Evolutionary conservation across 2,329 filamentous ascomycete species (phyloP), one percentile per base, ranked within the genome.

Genomic region (Ceratocystiopsis sp.): DNA sequence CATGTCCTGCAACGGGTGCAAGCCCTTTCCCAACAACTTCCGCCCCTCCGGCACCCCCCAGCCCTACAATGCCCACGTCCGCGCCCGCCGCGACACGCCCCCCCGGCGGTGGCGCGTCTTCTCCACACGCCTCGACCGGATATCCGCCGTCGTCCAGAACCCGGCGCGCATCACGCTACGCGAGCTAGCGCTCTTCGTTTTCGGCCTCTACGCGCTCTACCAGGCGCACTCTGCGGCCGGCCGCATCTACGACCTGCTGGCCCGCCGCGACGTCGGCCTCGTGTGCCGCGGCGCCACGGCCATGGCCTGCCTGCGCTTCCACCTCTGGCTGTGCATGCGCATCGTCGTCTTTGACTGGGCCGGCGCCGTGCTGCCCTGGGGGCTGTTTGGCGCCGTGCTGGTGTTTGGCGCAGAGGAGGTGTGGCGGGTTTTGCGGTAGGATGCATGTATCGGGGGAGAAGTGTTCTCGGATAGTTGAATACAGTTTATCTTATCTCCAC

Each of bases 351-450:
- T 29, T 13, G 5, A 32, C 8, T 51, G 46, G 48, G 35, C 36
- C 2, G 35, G 17, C 5, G 39, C 38, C 10, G 42, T 51, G 1
- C 34, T 48, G 19, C 49, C 51, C 2, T 53, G 51, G 50, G 49
- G 38, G 4, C 11, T 52, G 11, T 6, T 46, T 4, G 44, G 18
- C 12, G 44, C 34, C 1, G 43, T 45, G 8, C 40, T 16, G 4
- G 42, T 48, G 6, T 48, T 53, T 37, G 15, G 47, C n/a, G 49
- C 32, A 3, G 50, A 53, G 43, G 46, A 46, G 43, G 9, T 45
- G 5, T 25, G 29, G 29, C n/a, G n/a, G n/a, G 14, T 34, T 14
- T 34, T 34, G 32, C 32, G 9, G 9, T 34, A 34, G 9, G 32
- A 34, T 34, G 32, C 32, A 34, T 34, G 9, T 14, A 34, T n/a